A percentile compares a stretch with the other conserved stretches of the same genome.
Evolutionary conservation across 345 rosid genomes (phyloP).

Genomic region (Euphorbia tirucalli): DNA sequence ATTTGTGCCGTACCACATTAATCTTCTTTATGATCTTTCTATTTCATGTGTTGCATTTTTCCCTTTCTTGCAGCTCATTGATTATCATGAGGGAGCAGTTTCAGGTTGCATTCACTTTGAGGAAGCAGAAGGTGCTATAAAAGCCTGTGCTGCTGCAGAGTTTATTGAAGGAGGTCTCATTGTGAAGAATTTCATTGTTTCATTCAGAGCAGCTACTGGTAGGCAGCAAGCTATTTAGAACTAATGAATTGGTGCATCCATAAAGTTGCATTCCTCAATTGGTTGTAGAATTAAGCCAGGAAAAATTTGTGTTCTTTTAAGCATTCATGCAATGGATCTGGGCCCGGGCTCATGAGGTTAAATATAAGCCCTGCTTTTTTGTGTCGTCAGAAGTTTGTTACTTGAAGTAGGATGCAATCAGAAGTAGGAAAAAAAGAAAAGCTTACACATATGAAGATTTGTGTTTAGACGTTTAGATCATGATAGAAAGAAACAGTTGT

Average conservation of each 20-base stretch:
- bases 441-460: neutral
- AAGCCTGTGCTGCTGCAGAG: slow-evolving; percentile 10
- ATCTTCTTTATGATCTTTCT: neutral
- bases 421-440: neutral
- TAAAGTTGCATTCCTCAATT: neutral
- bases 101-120: slow-evolving; percentile 15
- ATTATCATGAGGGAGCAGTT: slow-evolving; percentile 5
- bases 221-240: neutral
- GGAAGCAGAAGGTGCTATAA: slow-evolving; percentile 6
- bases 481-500: neutral
- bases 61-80: neutral
- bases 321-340: neutral
- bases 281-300: neutral
- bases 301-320: neutral
- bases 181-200: slow-evolving; percentile 10
- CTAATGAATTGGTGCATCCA: neutral
- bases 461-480: neutral
- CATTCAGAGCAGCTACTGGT: slow-evolving; percentile 2
- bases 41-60: neutral
- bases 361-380: neutral
- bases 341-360: neutral
- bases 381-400: neutral
- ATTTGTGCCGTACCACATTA: neutral
- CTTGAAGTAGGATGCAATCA: neutral
- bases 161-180: neutral